Evolutionary conservation across 179 eudicot genomes (phyloP), one percentile per base, ranked within the genome.

Genomic region (Silene coronaria): DNA sequence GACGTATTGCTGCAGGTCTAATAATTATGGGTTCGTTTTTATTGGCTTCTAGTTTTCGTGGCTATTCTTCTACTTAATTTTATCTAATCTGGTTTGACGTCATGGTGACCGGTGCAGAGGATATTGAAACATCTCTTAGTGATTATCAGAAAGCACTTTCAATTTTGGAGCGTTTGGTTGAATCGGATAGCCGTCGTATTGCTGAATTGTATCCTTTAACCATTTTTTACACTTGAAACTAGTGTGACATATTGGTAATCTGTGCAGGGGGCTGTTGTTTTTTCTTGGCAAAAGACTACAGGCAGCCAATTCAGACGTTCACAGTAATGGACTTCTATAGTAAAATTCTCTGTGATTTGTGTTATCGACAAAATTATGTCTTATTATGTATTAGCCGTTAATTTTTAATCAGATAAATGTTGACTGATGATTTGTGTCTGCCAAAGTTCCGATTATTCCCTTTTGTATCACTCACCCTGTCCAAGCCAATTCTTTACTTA

Each of bases 161-260:
- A 23, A 87, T 91, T 74, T 72, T 93, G 89, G 96, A 93, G 86
- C 86, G 86, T 66, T 78, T 93, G 75, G 97, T 88, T 70, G 98
- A 91, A 78, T 87, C 91, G 6, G 91, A 89, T 78, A 87, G 88
- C 82, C 98, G 98, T 27, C 85, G 71, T 78, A 77, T 89, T 32
- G 97, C 95, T 78, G 97, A 90, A 77, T 76, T 93, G 98, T 91
- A 93, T 91, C 97, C 93, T 88, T 88, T 67, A 4, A 48, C 76
- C 93, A 89, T 75, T 76, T 92, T 96, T 86, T 91, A 89, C 97
- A 91, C 87, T 88, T 61, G 3, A 36, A 61, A 16, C 19, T 51
- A 2, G 58, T 3, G 16, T 51, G 58, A 14, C 58, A 16, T 51
- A 13, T 51, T 51, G 58, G 6, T 17, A 51, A 51, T 51, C 19